A percentile compares a stretch with the other conserved stretches of the same genome.
Evolutionary conservation across 495 filamentous ascomycete species (phyloP).

Genomic region (Staphylotrichum tortipilum): DNA sequence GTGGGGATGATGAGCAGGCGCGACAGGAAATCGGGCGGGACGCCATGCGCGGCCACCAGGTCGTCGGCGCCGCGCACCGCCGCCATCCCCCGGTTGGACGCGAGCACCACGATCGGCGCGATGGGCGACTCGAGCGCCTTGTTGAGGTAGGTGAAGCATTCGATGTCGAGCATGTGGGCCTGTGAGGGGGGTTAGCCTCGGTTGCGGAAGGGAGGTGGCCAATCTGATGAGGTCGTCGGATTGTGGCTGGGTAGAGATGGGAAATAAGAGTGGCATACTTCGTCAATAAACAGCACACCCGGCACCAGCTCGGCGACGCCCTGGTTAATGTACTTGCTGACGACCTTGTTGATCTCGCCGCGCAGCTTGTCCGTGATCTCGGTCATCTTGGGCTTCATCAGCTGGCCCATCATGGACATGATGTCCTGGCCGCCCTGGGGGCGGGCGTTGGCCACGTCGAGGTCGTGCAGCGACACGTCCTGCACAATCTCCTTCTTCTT

Average conservation of each 20-base stretch:
- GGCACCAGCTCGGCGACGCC: slow-evolving; percentile 96
- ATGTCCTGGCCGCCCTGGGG: slow-evolving; percentile 96
- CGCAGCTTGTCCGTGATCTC: slow-evolving; percentile 97
- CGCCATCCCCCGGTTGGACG: slow-evolving; percentile 88
- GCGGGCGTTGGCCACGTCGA: slow-evolving; percentile 91
- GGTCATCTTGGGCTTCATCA: slow-evolving; percentile 98
- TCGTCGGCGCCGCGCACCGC: slow-evolving; percentile 82
- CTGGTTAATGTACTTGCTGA: slow-evolving; percentile 95
- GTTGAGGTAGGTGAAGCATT: slow-evolving; percentile 98
- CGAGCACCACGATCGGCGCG: slow-evolving; percentile 92
- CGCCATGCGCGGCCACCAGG: slow-evolving; percentile 77
- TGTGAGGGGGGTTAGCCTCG: slow-evolving; percentile 31
- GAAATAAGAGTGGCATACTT: slow-evolving; percentile 66
- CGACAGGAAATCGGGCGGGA: slow-evolving; percentile 84
- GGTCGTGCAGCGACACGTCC: slow-evolving; percentile 91
- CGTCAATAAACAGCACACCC: slow-evolving; percentile 95
- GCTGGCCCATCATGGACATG: slow-evolving; percentile 99
- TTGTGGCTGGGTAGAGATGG: too few species aligned
- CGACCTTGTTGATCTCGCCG: slow-evolving; percentile 95
- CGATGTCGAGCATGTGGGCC: slow-evolving; percentile 98
- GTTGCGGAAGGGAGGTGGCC: too few species aligned
- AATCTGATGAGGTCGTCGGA: too few species aligned
- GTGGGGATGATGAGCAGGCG: slow-evolving; percentile 95
- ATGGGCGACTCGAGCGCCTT: slow-evolving; percentile 88
- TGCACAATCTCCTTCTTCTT: slow-evolving; percentile 99